Evolutionary conservation across 495 filamentous ascomycete genomes (phyloP).

Genomic region (Xylaria flabelliformis): DNA sequence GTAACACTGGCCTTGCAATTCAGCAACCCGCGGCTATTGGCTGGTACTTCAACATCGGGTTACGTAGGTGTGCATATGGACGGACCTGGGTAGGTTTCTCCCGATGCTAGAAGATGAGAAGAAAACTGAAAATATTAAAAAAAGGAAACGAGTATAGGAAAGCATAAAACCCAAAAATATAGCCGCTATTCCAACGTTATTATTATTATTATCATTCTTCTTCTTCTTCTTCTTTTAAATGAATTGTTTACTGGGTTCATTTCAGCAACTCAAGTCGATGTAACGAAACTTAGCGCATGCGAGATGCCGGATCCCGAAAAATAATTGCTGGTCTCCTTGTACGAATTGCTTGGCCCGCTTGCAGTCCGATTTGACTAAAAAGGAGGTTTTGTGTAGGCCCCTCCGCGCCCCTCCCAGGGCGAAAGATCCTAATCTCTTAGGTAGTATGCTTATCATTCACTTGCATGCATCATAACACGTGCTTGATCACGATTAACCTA

Average conservation of each 20-base stretch:
- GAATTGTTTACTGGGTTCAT: conserved; percentile 1
- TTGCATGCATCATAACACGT: conserved; percentile 28
- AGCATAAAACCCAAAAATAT: neutral
- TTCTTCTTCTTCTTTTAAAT: neutral
- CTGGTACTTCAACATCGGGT: conserved; percentile 2
- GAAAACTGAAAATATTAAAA: too few species aligned
- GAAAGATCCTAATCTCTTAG: conserved; percentile 5
- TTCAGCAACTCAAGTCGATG: neutral
- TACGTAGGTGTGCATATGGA: conserved; percentile 14
- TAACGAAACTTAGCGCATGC: conserved; percentile 16
- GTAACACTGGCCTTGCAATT: conserved; percentile 10
- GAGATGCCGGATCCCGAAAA: conserved; percentile 25
- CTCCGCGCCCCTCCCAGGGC: neutral
- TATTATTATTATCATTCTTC: too few species aligned
- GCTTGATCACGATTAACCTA: conserved; percentile 20
- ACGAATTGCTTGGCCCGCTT: conserved; percentile 1
- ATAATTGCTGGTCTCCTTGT: neutral
- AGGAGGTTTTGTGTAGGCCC: conserved; percentile 15
- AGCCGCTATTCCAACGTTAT: neutral
- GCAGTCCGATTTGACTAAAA: conserved; percentile 12
- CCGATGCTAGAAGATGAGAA: neutral
- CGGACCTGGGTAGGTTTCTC: neutral
- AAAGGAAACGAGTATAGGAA: too few species aligned
- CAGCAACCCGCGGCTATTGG: conserved; percentile 18
- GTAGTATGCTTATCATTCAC: conserved; percentile 26